Percentiles rank a stretch among this genome's conserved stretches.
Conservation (phyloP, 2,329 filamentous ascomycete species). For the Thelonectria rubi region DNA sequence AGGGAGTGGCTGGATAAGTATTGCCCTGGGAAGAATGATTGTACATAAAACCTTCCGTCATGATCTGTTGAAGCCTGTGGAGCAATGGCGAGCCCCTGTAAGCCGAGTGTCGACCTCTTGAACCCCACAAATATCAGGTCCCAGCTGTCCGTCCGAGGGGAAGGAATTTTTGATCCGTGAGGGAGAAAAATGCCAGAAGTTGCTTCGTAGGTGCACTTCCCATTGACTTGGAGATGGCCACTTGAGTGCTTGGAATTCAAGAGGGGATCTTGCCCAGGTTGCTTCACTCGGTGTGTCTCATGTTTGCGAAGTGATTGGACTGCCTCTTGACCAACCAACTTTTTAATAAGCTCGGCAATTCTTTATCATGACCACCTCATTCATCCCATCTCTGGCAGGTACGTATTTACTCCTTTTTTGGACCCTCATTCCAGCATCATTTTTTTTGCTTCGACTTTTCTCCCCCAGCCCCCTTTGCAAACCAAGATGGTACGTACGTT, state of each 20-base stretch:
- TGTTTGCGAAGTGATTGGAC: background rate
- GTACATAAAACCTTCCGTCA: too few species aligned
- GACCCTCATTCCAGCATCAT: background rate
- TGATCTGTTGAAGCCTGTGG: too few species aligned
- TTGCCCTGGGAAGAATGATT: too few species aligned
- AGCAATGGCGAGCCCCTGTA: too few species aligned
- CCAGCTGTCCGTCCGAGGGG: too few species aligned
- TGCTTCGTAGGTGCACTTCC: background rate
- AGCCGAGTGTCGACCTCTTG: too few species aligned
- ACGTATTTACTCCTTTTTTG: background rate
- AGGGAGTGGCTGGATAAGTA: too few species aligned
- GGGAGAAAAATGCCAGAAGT: background rate
- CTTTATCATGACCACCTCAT: background rate
- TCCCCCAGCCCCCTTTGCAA: slow-evolving; percentile 5
- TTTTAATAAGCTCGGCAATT: background rate
- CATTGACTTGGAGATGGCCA: background rate
- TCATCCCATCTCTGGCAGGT: background rate
- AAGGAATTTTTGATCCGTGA: too few species aligned
- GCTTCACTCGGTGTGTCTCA: background rate
- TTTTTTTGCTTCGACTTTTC: background rate
- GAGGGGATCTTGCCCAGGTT: too few species aligned
- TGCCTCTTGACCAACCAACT: too few species aligned
- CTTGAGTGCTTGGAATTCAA: too few species aligned
- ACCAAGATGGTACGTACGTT: background rate
- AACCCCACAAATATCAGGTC: too few species aligned